Evolutionary conservation across 345 rosid genomes (phyloP).

Genomic region (Hirschfeldia incana): DNA sequence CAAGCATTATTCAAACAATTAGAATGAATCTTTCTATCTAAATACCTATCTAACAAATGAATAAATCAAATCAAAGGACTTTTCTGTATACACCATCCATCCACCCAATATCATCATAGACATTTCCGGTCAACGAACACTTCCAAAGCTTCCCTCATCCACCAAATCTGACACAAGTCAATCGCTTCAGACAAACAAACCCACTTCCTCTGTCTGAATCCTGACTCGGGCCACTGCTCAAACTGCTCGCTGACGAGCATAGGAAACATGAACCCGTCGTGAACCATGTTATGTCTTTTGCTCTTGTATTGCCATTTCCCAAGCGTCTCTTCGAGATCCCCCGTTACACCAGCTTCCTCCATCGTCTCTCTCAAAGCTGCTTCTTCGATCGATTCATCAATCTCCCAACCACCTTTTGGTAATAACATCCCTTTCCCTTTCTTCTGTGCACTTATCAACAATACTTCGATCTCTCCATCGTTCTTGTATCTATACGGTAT

Average conservation of each 20-base stretch:
- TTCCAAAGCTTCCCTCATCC: slow-evolving; percentile 69
- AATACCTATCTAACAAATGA: slow-evolving; percentile 7
- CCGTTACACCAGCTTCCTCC: slow-evolving; percentile 66
- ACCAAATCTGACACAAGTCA: slow-evolving; percentile 46
- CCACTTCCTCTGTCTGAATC: slow-evolving; percentile 51
- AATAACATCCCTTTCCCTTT: slow-evolving; percentile 55
- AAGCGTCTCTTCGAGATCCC: slow-evolving; percentile 43
- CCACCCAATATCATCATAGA: background rate
- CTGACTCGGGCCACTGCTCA: slow-evolving; percentile 56
- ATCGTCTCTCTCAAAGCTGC: slow-evolving; percentile 56
- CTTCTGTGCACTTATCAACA: slow-evolving; percentile 58
- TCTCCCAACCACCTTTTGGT: slow-evolving; percentile 77
- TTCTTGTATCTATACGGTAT: slow-evolving; percentile 58
- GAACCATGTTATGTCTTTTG: slow-evolving; percentile 50
- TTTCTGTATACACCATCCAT: background rate
- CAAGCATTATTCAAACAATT: slow-evolving; percentile 7
- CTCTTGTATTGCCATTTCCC: slow-evolving; percentile 59
- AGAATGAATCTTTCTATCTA: slow-evolving; percentile 2
- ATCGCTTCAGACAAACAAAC: slow-evolving; percentile 50
- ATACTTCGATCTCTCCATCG: slow-evolving; percentile 52
- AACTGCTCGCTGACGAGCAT: slow-evolving; percentile 49
- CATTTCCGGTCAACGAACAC: slow-evolving; percentile 42
- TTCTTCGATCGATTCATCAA: slow-evolving; percentile 56
- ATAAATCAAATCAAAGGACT: slow-evolving; percentile 28
- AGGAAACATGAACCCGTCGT: slow-evolving; percentile 58